These are phyloP conservation scores for Fonsecaea erecta DNA, from an alignment of 2,329 filamentous ascomycete species.

Conservation along the genomic window DNA sequence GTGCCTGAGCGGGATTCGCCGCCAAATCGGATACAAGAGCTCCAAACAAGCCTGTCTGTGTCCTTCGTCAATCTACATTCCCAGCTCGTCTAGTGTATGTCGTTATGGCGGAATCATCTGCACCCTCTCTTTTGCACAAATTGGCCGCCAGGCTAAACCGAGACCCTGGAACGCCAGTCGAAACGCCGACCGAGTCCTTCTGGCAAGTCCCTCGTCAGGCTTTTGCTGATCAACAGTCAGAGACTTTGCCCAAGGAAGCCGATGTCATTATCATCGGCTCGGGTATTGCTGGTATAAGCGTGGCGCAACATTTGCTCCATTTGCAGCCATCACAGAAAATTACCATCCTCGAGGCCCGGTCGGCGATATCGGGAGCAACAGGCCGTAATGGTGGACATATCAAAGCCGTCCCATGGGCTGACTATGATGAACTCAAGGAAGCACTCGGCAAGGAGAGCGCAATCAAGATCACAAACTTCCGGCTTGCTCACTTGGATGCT, in stretches of 20 bases:
- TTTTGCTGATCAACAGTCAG: constrained; percentile 35
- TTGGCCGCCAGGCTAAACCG: constrained; percentile 26
- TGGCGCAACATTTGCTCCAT: constrained; percentile 42
- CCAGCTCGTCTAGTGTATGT: not conserved
- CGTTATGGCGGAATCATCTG: constrained; percentile 8
- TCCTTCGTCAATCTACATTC: not conserved
- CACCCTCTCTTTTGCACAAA: constrained; percentile 15
- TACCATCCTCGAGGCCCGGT: constrained; percentile 44
- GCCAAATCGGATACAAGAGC: not conserved
- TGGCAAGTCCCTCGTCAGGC: constrained; percentile 41
- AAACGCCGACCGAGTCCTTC: constrained; percentile 45
- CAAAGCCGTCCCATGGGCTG: constrained; percentile 30
- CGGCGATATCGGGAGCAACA: constrained; percentile 45
- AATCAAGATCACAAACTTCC: constrained; percentile 40
- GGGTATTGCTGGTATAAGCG: constrained; percentile 45
- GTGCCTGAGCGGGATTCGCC: not conserved
- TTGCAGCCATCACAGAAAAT: constrained; percentile 38
- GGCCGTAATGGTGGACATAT: constrained; percentile 48
- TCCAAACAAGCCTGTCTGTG: not conserved
- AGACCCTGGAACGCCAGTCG: constrained; percentile 45
- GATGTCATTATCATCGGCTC: constrained; percentile 46
- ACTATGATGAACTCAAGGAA: constrained; percentile 29
- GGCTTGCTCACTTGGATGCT: constrained; percentile 32
- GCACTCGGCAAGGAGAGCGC: constrained; percentile 29
- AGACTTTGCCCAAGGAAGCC: constrained; percentile 36